These are phyloP conservation scores for Hirsutella rhossiliensis DNA, from an alignment of 2,329 filamentous ascomycete species.

Conservation along the genomic window DNA sequence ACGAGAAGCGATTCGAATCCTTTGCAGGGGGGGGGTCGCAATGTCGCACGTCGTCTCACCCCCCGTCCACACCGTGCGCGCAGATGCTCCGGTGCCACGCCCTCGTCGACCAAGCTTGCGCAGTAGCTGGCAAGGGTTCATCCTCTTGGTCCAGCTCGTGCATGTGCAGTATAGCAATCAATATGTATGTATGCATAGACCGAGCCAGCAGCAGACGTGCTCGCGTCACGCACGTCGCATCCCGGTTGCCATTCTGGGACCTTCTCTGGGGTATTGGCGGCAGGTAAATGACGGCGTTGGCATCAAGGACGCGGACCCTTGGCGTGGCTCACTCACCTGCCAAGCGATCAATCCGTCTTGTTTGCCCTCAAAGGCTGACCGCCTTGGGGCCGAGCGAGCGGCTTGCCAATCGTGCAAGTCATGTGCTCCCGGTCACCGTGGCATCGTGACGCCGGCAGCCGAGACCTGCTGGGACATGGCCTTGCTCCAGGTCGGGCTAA, in stretches of 20 bases:
- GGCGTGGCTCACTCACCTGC: conserved; percentile 5
- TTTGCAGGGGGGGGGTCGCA: too few relatives aligned
- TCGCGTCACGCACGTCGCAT: neutral
- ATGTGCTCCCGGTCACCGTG: conserved; percentile 3
- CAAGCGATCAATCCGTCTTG: neutral
- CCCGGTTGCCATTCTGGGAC: neutral
- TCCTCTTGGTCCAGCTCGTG: too few relatives aligned
- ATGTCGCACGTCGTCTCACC: too few relatives aligned
- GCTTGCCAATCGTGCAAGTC: neutral
- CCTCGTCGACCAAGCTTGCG: too few relatives aligned
- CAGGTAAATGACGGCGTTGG: neutral
- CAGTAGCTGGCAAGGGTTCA: too few relatives aligned
- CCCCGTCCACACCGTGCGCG: too few relatives aligned
- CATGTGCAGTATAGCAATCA: too few relatives aligned
- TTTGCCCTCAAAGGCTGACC: conserved; percentile 1
- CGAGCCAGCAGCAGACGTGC: conserved; percentile 5
- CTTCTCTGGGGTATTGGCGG: neutral
- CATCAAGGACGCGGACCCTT: neutral
- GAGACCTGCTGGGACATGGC: conserved; percentile 4
- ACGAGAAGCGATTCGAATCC: too few relatives aligned
- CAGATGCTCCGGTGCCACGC: too few relatives aligned
- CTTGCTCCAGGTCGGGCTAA: too few relatives aligned
- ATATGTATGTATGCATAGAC: neutral
- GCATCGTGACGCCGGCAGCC: conserved; percentile 7
- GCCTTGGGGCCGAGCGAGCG: neutral